Evolutionary conservation across 768 basidiomycete species (phyloP), one percentile per base, ranked within the genome.

Genomic region (Cyathus striatus): DNA sequence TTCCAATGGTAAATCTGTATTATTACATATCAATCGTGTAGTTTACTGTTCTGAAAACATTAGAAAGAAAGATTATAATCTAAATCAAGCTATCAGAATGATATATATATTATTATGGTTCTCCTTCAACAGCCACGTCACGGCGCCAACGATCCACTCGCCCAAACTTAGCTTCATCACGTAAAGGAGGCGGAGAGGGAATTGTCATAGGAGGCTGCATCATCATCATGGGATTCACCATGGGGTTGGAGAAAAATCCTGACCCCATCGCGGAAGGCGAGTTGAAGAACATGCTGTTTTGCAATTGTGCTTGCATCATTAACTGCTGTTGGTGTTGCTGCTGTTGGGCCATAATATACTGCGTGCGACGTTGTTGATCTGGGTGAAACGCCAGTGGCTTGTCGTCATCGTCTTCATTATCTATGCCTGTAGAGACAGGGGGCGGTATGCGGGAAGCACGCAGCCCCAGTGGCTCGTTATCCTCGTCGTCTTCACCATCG

Each of bases 71-170:
- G n/a, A n/a, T n/a, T n/a, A n/a, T n/a, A n/a, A n/a, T n/a, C n/a
- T n/a, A n/a, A n/a, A n/a, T n/a, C n/a, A n/a, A n/a, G n/a, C n/a
- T n/a, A n/a, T n/a, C n/a, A n/a, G n/a, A n/a, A n/a, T n/a, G n/a
- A n/a, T n/a, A n/a, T n/a, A n/a, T n/a, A 22, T 12, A 7, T 44
- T 42, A 16, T 26, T 23, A 44, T 3, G 40, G 27, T 44, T 78
- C 70, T n/a, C 81, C 83, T 50, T 86, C 86, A 9, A 84, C 78
- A 14, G 77, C 80, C 35, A 91, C 86, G 52, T 87, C 79, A 48
- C 75, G 80, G 49, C 89, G 78, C 89, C 89, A 91, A 47, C 76
- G 76, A 59, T 91, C 89, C 21, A 91, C 88, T 3, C 76, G 70
- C 6, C 75, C 76, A 48, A 73, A 84, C 56, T 89, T 90, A 25